Conservation (phyloP, 371 early-diverging fungal genomes). For the Sporodiniella umbellata region DNA sequence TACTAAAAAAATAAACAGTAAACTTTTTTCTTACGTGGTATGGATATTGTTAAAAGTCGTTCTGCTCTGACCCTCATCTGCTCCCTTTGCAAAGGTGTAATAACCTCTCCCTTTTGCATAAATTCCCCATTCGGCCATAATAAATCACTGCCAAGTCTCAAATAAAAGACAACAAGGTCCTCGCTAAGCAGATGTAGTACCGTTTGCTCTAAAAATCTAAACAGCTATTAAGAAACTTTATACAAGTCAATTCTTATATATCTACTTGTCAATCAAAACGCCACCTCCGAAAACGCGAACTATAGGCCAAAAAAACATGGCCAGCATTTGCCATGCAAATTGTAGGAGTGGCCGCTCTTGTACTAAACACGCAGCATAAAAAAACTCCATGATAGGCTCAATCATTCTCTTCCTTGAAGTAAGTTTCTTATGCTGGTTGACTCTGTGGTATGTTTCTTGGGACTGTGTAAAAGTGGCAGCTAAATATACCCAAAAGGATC, state of each 20-base stretch:
- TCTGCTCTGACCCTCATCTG: slow-evolving; percentile 40
- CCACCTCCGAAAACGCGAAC: slow-evolving; percentile 44
- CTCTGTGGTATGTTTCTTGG: slow-evolving; percentile 40
- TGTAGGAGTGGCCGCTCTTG: slow-evolving; percentile 35
- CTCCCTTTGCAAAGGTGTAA: slow-evolving; percentile 31
- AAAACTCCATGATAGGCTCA: slow-evolving; percentile 37
- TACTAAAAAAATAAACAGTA: neutral
- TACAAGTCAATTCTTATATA: too few relatives aligned
- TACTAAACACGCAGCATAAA: slow-evolving; percentile 28
- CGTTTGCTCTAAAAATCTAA: slow-evolving; percentile 53
- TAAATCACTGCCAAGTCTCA: slow-evolving; percentile 51
- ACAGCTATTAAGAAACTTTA: too few relatives aligned
- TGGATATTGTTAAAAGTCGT: slow-evolving; percentile 27
- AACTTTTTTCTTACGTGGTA: slow-evolving; percentile 34
- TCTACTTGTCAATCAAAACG: slow-evolving; percentile 46
- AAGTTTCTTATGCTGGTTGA: slow-evolving; percentile 35
- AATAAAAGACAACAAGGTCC: slow-evolving; percentile 50
- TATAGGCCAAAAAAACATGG: slow-evolving; percentile 48
- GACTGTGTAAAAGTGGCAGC: slow-evolving; percentile 37
- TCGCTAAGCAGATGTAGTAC: slow-evolving; percentile 58
- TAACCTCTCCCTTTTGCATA: slow-evolving; percentile 33
- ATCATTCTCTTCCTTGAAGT: slow-evolving; percentile 35
- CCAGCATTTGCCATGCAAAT: slow-evolving; percentile 46
- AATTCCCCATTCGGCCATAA: slow-evolving; percentile 58
- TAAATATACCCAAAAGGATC: slow-evolving; percentile 30